Percentiles rank a stretch among this genome's conserved stretches.
These are phyloP conservation scores for Epichloe coenophiala DNA, from an alignment of 2,329 filamentous ascomycete species.

Conservation along the genomic window DNA sequence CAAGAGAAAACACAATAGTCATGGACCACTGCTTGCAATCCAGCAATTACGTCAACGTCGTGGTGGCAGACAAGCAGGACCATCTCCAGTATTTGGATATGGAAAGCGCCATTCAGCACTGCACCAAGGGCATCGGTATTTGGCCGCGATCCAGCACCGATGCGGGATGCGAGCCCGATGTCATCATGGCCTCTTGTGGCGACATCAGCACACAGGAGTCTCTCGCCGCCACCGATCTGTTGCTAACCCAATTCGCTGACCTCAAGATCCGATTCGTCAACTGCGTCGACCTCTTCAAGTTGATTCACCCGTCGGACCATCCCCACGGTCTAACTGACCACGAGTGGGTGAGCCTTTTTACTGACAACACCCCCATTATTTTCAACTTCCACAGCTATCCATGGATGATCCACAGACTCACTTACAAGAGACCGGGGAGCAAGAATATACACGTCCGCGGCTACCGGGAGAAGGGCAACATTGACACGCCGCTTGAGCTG, in stretches of 20 bases:
- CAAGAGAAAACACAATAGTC: constrained; percentile 20
- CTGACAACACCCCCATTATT: constrained; percentile 55
- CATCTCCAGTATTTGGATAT: constrained; percentile 65
- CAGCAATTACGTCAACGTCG: constrained; percentile 67
- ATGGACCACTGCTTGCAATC: constrained; percentile 65
- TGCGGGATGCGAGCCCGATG: constrained; percentile 51
- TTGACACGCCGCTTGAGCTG: constrained; percentile 66
- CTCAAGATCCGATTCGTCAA: constrained; percentile 71
- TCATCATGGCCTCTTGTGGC: constrained; percentile 65
- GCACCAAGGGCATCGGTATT: constrained; percentile 65
- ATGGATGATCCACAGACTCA: constrained; percentile 64
- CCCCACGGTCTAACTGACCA: constrained; percentile 56
- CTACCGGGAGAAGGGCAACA: constrained; percentile 75
- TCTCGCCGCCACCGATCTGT: constrained; percentile 59
- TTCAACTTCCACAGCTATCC: constrained; percentile 82
- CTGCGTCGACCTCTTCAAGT: constrained; percentile 67
- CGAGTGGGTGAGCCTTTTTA: constrained; percentile 60
- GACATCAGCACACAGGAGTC: constrained; percentile 64
- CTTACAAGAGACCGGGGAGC: constrained; percentile 60
- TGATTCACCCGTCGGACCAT: constrained; percentile 57
- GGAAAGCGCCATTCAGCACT: constrained; percentile 60
- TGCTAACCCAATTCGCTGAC: constrained; percentile 56
- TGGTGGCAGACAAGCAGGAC: constrained; percentile 69
- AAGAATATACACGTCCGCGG: constrained; percentile 60
- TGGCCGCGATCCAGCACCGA: constrained; percentile 69